Evolutionary conservation across 306 rosid genomes (phyloP).

Genomic region (Calophaca sinica): DNA sequence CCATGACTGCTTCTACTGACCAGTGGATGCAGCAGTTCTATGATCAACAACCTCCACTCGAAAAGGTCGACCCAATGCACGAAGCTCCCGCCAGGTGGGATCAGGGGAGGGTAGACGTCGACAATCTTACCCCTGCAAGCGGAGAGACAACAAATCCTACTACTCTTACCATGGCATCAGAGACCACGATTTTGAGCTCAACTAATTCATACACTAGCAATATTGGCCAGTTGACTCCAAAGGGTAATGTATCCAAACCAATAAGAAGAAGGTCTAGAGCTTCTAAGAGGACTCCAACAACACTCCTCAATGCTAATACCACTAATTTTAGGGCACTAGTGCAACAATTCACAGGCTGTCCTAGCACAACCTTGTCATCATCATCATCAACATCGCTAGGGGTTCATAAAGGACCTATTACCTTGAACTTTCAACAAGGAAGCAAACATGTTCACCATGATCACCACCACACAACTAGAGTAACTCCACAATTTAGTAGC

Average conservation of each 20-base stretch:
- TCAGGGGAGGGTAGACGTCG: not conserved
- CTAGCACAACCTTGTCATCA: slow-evolving; percentile 44
- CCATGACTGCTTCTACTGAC: slow-evolving; percentile 42
- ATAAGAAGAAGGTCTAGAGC: slow-evolving; percentile 67
- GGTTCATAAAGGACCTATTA: slow-evolving; percentile 71
- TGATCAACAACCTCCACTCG: slow-evolving; percentile 50
- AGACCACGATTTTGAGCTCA: slow-evolving; percentile 35
- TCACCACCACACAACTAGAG: slow-evolving; percentile 26
- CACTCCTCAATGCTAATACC: slow-evolving; percentile 74
- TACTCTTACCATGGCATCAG: slow-evolving; percentile 31
- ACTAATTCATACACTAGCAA: slow-evolving; percentile 16
- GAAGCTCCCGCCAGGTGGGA: not conserved
- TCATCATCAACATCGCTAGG: slow-evolving; percentile 54
- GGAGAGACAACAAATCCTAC: slow-evolving; percentile 28
- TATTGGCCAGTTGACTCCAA: slow-evolving; percentile 47
- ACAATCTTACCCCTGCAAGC: not conserved
- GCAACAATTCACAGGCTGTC: slow-evolving; percentile 85
- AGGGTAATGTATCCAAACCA: slow-evolving; percentile 53
- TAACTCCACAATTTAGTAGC: slow-evolving; percentile 24
- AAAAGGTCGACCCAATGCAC: not conserved
- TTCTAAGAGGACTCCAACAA: slow-evolving; percentile 72
- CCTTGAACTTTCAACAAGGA: slow-evolving; percentile 68
- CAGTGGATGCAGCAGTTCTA: slow-evolving; percentile 63
- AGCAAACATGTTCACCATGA: slow-evolving; percentile 41
- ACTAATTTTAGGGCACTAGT: slow-evolving; percentile 78